Evolutionary conservation across 805 yeast genomes (phyloP).

Genomic region (Candida ficus): DNA sequence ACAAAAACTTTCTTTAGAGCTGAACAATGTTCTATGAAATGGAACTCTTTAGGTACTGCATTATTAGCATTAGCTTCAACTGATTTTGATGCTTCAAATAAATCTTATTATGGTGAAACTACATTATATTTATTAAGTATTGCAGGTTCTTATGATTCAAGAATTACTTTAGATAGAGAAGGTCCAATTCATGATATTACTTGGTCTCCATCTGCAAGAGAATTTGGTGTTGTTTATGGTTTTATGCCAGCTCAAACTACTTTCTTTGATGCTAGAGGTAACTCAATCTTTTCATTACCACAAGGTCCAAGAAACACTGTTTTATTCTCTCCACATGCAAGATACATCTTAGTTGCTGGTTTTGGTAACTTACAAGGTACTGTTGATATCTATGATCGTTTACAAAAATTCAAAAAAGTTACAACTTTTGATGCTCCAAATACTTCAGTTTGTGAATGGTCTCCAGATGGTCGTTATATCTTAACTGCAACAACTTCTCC

Average conservation of each 20-base stretch:
- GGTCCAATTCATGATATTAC: constrained; percentile 97
- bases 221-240: constrained; percentile 96
- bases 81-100: constrained; percentile 90
- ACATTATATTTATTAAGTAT: constrained; percentile 86
- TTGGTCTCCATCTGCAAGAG: constrained; percentile 95
- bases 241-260: constrained; percentile 96
- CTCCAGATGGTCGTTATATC: constrained; percentile 92
- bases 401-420: constrained; percentile 73
- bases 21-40: constrained; percentile 83
- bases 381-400: constrained; percentile 91
- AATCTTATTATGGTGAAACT: constrained; percentile 95
- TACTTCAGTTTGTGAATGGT: constrained; percentile 96
- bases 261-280: constrained; percentile 92
- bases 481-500: constrained; percentile 97
- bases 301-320: constrained; percentile 87
- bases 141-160: constrained; percentile 85
- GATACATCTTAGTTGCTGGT: constrained; percentile 89
- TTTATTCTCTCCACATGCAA: constrained; percentile 89
- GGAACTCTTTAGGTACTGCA: constrained; percentile 96
- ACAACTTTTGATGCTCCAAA: constrained; percentile 86
- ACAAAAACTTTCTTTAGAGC: constrained; percentile 92
- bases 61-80: constrained; percentile 89
- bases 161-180: constrained; percentile 82
- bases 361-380: constrained; percentile 97
- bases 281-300: constrained; percentile 75